Conservation (phyloP, 306 rosid species). For the Fagus sylvatica region DNA sequence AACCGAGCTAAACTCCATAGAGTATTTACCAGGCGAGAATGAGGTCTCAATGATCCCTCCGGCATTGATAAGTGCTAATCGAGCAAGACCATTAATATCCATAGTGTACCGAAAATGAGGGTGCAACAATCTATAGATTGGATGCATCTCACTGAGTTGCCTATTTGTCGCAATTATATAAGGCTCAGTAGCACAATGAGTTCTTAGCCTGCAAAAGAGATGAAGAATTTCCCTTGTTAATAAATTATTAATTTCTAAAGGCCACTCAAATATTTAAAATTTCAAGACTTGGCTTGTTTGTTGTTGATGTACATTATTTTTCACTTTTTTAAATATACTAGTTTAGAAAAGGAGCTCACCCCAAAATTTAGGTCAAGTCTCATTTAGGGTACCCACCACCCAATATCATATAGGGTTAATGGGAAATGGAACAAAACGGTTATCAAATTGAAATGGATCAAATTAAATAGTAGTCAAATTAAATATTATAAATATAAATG, state of each 20-base stretch:
- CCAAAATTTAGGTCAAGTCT: too few relatives aligned
- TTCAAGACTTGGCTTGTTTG: too few relatives aligned
- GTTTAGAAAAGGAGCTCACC: too few relatives aligned
- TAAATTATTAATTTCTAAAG: neutral
- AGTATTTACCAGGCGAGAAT: conserved; percentile 54
- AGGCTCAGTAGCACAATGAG: conserved; percentile 79
- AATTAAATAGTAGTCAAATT: too few relatives aligned
- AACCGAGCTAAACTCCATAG: conserved; percentile 50
- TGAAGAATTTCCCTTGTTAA: neutral
- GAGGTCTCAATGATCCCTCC: conserved; percentile 57
- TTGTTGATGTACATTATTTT: too few relatives aligned
- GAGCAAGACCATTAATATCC: conserved; percentile 89
- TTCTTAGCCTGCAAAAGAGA: conserved; percentile 63
- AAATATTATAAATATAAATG: too few relatives aligned
- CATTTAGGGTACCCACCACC: too few relatives aligned
- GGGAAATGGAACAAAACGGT: too few relatives aligned
- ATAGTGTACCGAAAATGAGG: conserved; percentile 91
- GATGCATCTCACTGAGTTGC: conserved; percentile 83
- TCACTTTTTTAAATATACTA: too few relatives aligned
- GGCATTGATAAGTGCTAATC: conserved; percentile 57
- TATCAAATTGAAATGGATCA: too few relatives aligned
- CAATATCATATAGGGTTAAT: too few relatives aligned
- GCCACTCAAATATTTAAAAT: too few relatives aligned
- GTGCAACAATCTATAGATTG: conserved; percentile 65
- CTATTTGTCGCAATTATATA: conserved; percentile 77